A percentile compares a stretch with the other conserved stretches of the same genome.
Conservation (phyloP, 2,329 filamentous ascomycete genomes). For the Alternaria consortialis region DNA sequence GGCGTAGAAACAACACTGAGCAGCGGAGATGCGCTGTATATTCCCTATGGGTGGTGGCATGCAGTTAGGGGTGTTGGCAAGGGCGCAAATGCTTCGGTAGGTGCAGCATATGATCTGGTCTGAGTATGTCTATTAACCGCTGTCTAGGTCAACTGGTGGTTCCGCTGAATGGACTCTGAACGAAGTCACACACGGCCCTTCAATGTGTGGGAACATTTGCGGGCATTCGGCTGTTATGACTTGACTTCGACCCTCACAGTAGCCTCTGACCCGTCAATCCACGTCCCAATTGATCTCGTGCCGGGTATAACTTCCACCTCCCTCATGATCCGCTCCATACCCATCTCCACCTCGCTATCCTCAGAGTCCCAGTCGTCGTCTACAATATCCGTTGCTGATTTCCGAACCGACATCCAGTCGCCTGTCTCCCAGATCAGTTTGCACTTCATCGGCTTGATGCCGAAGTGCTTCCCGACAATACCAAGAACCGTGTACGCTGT, state of each 20-base stretch:
- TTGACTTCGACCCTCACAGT: constrained; percentile 73
- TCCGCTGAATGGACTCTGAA: constrained; percentile 60
- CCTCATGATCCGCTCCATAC: constrained; percentile 76
- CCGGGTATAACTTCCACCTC: constrained; percentile 83
- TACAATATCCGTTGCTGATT: constrained; percentile 66
- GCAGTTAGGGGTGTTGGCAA: constrained; percentile 72
- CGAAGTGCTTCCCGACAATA: constrained; percentile 76
- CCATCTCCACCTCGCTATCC: constrained; percentile 60
- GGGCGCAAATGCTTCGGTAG: constrained; percentile 66
- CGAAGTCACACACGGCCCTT: not conserved
- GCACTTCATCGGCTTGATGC: constrained; percentile 68
- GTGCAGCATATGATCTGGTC: constrained; percentile 10
- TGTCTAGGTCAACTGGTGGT: constrained; percentile 78
- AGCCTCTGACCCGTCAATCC: constrained; percentile 77
- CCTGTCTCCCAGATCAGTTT: constrained; percentile 86
- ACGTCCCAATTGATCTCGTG: constrained; percentile 82
- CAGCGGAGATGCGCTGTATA: constrained; percentile 77
- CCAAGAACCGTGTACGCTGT: constrained; percentile 85
- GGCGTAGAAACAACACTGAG: constrained; percentile 59
- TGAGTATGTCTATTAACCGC: not conserved
- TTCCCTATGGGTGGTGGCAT: constrained; percentile 89
- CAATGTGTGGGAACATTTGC: not conserved
- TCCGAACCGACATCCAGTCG: constrained; percentile 80
- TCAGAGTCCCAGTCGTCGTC: constrained; percentile 58
- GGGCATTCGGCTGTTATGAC: not conserved